A percentile compares a stretch with the other conserved stretches of the same genome.
These are phyloP conservation scores for Erythrophleum ivorense DNA, from an alignment of 331 rosid genomes.

Conservation along the genomic window DNA sequence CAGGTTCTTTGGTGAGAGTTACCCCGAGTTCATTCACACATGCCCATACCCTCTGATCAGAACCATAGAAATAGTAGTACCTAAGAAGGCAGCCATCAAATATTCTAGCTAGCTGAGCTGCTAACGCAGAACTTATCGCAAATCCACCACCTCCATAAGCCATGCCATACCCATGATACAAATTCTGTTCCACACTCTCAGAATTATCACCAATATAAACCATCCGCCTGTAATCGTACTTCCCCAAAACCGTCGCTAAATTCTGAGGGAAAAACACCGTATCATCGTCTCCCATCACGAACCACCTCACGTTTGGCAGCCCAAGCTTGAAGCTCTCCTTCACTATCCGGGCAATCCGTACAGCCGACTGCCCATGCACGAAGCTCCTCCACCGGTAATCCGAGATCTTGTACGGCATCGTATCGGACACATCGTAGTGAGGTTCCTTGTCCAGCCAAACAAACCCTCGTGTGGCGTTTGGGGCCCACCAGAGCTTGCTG, in stretches of 20 bases:
- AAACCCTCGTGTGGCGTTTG: not conserved
- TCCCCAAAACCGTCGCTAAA: not conserved
- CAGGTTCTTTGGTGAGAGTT: not conserved
- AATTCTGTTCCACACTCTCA: not conserved
- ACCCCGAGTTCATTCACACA: not conserved
- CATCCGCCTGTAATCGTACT: not conserved
- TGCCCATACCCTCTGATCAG: constrained; percentile 12
- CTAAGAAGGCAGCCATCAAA: not conserved
- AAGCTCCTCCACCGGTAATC: not conserved
- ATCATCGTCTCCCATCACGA: constrained; percentile 2
- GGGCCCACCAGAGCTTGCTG: not conserved
- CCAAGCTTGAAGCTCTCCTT: not conserved
- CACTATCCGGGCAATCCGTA: not conserved
- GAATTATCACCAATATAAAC: not conserved
- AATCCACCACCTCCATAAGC: not conserved
- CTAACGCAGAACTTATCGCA: not conserved
- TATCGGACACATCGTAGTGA: not conserved
- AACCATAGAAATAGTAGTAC: not conserved
- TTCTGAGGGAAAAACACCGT: not conserved
- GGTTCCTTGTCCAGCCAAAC: not conserved
- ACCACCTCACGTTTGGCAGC: not conserved
- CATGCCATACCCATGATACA: not conserved
- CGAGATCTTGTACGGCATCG: not conserved
- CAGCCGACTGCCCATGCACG: not conserved
- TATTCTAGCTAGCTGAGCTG: not conserved